Percentiles rank a stretch among this genome's conserved stretches.
phyloP scores from a whole-genome alignment of 2,329 filamentous ascomycete genomes.

The Ceratocystis eucalypticola region DNA sequence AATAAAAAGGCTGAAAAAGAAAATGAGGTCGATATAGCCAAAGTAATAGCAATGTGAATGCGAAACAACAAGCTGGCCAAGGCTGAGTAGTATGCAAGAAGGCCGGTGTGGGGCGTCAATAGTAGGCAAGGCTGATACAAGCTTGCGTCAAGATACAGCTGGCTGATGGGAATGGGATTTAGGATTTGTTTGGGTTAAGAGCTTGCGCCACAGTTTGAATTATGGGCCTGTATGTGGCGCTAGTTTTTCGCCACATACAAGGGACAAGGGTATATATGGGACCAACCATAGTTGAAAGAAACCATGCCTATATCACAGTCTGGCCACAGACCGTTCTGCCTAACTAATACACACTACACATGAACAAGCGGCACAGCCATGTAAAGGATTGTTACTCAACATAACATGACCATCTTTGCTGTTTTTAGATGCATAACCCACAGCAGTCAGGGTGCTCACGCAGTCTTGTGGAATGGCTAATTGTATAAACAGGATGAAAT shows the following conservation, averaged over 20 bases:
- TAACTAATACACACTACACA: no score
- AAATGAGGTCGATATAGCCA: not conserved
- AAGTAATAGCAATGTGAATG: not conserved
- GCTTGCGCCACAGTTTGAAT: slow-evolving; percentile 1
- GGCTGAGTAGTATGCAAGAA: not conserved
- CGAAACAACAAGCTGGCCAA: slow-evolving; percentile 1
- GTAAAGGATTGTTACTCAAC: no score
- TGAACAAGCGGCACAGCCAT: no score
- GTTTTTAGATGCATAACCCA: no score
- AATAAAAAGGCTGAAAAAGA: not conserved
- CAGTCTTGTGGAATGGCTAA: not conserved
- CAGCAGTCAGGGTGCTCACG: no score
- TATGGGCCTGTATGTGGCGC: not conserved
- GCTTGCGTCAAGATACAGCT: slow-evolving; percentile 13
- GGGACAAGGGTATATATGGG: not conserved
- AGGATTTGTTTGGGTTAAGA: not conserved
- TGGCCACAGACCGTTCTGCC: no score
- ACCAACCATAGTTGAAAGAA: not conserved
- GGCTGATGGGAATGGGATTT: not conserved
- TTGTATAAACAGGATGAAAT: not conserved
- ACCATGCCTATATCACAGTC: no score
- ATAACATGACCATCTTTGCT: no score
- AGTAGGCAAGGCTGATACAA: slow-evolving; percentile 6
- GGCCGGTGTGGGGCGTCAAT: not conserved
- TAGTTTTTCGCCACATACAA: not conserved